These are phyloP conservation scores for Fusarium ambrosium DNA, from an alignment of 2,329 filamentous ascomycete genomes.

Conservation along the genomic window DNA sequence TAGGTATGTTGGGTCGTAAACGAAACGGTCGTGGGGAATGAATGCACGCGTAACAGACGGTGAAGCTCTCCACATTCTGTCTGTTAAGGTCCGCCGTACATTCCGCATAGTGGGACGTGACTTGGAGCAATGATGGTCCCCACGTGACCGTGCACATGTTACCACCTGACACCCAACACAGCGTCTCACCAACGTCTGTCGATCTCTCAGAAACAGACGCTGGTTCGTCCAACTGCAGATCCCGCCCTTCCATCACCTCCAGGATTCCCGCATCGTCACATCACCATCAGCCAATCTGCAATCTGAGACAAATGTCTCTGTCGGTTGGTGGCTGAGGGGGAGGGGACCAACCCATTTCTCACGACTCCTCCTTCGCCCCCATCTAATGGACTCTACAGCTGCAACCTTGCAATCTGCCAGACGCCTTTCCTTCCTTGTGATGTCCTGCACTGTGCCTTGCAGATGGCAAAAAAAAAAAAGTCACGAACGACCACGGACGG, in stretches of 20 bases:
- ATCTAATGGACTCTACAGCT: constrained; percentile 3
- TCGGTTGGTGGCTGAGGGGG: constrained; percentile 35
- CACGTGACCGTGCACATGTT: constrained; percentile 37
- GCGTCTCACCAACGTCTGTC: constrained; percentile 20
- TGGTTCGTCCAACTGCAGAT: constrained; percentile 33
- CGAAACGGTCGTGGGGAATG: constrained; percentile 29
- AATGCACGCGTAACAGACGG: constrained; percentile 32
- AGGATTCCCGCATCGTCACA: constrained; percentile 42
- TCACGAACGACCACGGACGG: constrained; percentile 1
- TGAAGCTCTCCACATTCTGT: not conserved
- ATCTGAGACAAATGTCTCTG: constrained; percentile 25
- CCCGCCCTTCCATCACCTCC: constrained; percentile 35
- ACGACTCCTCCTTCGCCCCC: constrained; percentile 14
- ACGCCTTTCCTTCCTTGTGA: not conserved
- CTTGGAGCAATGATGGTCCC: not conserved
- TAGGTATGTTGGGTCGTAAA: constrained; percentile 6
- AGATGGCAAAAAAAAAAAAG: constrained; percentile 2
- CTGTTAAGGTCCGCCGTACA: not conserved
- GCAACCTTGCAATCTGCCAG: constrained; percentile 4
- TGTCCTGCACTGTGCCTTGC: constrained; percentile 35
- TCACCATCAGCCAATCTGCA: constrained; percentile 35
- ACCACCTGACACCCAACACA: not conserved
- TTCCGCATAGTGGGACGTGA: too few species aligned
- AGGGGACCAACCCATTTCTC: not conserved
- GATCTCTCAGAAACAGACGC: constrained; percentile 7